Evolutionary conservation across 1,284 basidiomycete species (phyloP).

Genomic region (Cutaneotrichosporon cavernicola): DNA sequence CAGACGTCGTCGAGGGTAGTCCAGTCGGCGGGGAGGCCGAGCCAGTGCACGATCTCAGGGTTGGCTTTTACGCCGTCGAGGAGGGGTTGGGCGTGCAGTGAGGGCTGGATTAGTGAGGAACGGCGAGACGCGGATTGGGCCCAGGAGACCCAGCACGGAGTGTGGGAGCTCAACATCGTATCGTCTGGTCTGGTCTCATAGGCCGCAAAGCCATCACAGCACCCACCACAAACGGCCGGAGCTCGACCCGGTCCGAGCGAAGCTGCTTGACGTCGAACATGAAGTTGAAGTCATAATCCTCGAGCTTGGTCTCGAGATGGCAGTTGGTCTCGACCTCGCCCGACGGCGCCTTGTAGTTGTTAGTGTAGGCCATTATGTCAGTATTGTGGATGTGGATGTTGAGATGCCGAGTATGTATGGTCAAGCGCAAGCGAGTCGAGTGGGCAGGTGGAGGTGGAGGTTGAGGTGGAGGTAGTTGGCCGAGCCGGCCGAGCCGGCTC

Average conservation of each 20-base stretch:
- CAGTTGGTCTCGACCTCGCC: slow-evolving; percentile 25
- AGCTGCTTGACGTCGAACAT: slow-evolving; percentile 38
- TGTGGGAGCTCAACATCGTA: too few species aligned
- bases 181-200: too few species aligned
- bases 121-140: too few species aligned
- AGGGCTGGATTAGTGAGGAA: slow-evolving; percentile 6
- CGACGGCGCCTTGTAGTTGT: slow-evolving; percentile 30
- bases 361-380: slow-evolving; percentile 23
- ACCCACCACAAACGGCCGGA: slow-evolving; percentile 23
- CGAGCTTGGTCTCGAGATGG: slow-evolving; percentile 37
- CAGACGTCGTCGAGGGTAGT: slow-evolving; percentile 35
- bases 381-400: background rate
- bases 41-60: slow-evolving; percentile 32
- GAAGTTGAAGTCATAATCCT: slow-evolving; percentile 51
- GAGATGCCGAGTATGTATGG: background rate
- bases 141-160: too few species aligned
- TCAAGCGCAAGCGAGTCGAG: background rate
- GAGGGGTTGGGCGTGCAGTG: slow-evolving; percentile 38
- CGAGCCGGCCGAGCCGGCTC: background rate
- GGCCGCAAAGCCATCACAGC: background rate
- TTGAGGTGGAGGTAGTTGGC: background rate
- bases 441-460: slow-evolving; percentile 5
- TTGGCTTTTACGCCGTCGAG: slow-evolving; percentile 31
- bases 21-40: slow-evolving; percentile 23
- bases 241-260: slow-evolving; percentile 32